Evolutionary conservation across 2,329 filamentous ascomycete species (phyloP).

Genomic region (Myriosclerotinia duriaeana): DNA sequence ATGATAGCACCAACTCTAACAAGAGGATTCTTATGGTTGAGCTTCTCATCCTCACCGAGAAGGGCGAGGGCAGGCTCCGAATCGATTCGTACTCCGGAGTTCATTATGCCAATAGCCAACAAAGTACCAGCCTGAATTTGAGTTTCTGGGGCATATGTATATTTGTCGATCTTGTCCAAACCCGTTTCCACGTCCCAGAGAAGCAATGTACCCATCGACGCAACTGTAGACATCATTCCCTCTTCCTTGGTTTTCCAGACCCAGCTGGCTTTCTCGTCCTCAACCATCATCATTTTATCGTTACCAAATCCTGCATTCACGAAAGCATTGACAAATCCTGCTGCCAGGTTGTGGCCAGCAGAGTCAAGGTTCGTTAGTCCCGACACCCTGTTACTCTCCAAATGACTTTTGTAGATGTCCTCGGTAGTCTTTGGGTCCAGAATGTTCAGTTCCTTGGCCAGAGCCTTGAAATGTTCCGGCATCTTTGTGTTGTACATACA

Average conservation of each 20-base stretch:
- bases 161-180: constrained; percentile 91
- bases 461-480: constrained; percentile 86
- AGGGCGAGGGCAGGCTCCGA: constrained; percentile 88
- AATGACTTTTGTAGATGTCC: constrained; percentile 98
- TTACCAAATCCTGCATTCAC: constrained; percentile 94
- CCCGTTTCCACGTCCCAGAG: constrained; percentile 93
- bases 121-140: constrained; percentile 89
- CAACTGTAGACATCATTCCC: constrained; percentile 94
- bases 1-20: constrained; percentile 87
- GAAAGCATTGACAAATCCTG: constrained; percentile 94
- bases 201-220: constrained; percentile 86
- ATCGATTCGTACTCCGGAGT: constrained; percentile 85
- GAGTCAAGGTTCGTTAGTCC: constrained; percentile 95
- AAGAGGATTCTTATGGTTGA: constrained; percentile 73
- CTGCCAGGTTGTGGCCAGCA: constrained; percentile 90
- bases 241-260: constrained; percentile 99
- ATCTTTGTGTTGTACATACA: constrained; percentile 85
- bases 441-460: constrained; percentile 95
- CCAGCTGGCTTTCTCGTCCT: constrained; percentile 87
- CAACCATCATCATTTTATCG: constrained; percentile 96
- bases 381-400: constrained; percentile 90
- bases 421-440: constrained; percentile 95
- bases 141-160: constrained; percentile 79
- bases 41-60: constrained; percentile 74
- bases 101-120: constrained; percentile 93